A percentile compares a stretch with the other conserved stretches of the same genome.
These are phyloP conservation scores for Raffaelea deltoideospora DNA, from an alignment of 2,329 filamentous ascomycete genomes.

Conservation along the genomic window DNA sequence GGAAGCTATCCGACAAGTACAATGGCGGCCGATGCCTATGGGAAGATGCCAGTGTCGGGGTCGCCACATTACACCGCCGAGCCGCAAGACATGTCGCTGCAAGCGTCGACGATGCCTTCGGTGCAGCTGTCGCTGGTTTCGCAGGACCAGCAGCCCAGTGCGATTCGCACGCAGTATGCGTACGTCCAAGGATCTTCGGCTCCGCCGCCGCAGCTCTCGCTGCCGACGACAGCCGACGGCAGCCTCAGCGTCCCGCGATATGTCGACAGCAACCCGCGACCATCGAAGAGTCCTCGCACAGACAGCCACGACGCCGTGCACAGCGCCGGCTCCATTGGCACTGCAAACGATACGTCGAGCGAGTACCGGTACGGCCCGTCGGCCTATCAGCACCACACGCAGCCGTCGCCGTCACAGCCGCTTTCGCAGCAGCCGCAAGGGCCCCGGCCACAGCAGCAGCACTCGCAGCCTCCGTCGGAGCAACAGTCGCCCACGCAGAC, in stretches of 20 bases:
- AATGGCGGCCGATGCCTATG: constrained; percentile 35
- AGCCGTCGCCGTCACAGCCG: constrained; percentile 3
- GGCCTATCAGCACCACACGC: constrained; percentile 14
- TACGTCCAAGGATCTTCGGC: constrained; percentile 36
- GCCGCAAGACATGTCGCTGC: constrained; percentile 36
- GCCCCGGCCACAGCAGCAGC: constrained; percentile 4
- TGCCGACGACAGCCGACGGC: constrained; percentile 22
- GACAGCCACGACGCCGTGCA: constrained; percentile 38
- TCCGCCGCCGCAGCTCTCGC: constrained; percentile 33
- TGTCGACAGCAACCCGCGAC: constrained; percentile 37
- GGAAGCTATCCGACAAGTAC: constrained; percentile 28
- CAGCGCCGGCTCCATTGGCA: constrained; percentile 27
- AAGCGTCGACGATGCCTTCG: constrained; percentile 37
- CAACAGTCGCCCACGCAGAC: constrained; percentile 5
- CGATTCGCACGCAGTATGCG: constrained; percentile 38
- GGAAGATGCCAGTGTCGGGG: constrained; percentile 36
- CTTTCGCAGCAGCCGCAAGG: constrained; percentile 1
- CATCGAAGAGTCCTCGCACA: constrained; percentile 41
- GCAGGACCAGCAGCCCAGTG: constrained; percentile 27
- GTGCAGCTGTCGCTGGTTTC: constrained; percentile 35
- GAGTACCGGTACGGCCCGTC: constrained; percentile 43
- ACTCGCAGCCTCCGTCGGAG: constrained; percentile 9
- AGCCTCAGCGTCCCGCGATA: constrained; percentile 40
- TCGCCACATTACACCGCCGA: constrained; percentile 32
- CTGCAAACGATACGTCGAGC: constrained; percentile 30